phyloP scores from a whole-genome alignment of 345 rosid genomes.

The Hypericum androsaemum region DNA sequence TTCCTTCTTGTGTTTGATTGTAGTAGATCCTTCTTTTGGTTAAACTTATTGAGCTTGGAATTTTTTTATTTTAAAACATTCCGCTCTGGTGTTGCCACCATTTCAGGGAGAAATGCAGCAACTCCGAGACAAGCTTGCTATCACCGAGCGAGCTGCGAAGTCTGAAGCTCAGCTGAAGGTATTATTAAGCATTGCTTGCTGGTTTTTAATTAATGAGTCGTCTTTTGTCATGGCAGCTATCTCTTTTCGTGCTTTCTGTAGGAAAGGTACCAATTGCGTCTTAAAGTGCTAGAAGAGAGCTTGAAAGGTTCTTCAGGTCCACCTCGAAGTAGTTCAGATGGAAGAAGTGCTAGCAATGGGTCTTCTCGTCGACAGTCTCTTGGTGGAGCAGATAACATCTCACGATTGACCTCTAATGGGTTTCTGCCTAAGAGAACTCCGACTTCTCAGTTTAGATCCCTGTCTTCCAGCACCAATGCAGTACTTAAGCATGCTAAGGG shows the following conservation, averaged over 20 bases:
- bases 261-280: constrained; percentile 37
- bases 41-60: too few species aligned
- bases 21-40: too few species aligned
- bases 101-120: constrained; percentile 45
- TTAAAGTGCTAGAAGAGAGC: constrained; percentile 37
- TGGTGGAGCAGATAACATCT: constrained; percentile 25
- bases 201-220: too few species aligned
- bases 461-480: constrained; percentile 20
- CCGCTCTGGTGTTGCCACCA: neutral
- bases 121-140: constrained; percentile 33
- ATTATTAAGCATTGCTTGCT: neutral
- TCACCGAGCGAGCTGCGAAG: constrained; percentile 40
- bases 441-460: constrained; percentile 12
- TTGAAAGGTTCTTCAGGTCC: constrained; percentile 23
- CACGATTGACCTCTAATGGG: constrained; percentile 24
- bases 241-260: constrained; percentile 9
- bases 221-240: too few species aligned
- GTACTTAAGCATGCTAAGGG: constrained; percentile 22
- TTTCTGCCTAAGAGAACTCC: constrained; percentile 20
- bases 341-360: constrained; percentile 19
- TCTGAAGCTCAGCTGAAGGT: constrained; percentile 44
- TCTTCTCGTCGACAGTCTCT: constrained; percentile 30
- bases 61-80: too few species aligned
- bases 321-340: constrained; percentile 14
- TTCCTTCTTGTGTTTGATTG: neutral